A percentile compares a stretch with the other conserved stretches of the same genome.
Evolutionary conservation across 768 basidiomycete species (phyloP).

Genomic region (Tricholoma flavovirens): DNA sequence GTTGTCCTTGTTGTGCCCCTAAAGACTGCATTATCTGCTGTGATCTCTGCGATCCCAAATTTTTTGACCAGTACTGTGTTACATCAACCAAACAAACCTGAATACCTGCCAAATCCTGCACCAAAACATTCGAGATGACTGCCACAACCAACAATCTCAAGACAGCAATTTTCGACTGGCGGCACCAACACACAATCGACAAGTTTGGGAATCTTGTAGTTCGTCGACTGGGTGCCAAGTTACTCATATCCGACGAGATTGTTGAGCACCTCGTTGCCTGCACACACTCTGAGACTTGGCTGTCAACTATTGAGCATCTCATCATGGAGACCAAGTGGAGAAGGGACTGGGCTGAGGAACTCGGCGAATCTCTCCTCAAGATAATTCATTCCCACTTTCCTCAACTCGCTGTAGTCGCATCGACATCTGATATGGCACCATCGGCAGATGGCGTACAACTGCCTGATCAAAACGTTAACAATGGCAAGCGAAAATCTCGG

Average conservation of each 20-base stretch:
- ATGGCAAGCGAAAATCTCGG: not conserved
- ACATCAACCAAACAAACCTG: not conserved
- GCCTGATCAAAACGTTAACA: not conserved
- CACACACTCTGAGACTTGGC: not conserved
- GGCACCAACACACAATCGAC: not conserved
- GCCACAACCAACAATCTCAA: not conserved
- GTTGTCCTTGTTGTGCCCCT: constrained; percentile 6
- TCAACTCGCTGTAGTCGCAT: not conserved
- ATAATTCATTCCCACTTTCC: not conserved
- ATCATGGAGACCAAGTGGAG: not conserved
- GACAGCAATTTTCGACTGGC: no score
- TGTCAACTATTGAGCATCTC: not conserved
- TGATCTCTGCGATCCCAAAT: constrained; percentile 6
- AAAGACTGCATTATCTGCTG: constrained; percentile 1
- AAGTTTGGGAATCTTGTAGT: not conserved
- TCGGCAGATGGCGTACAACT: not conserved
- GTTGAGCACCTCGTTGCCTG: not conserved
- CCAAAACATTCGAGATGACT: not conserved
- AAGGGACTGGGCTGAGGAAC: not conserved
- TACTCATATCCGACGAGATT: not conserved
- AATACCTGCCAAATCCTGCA: not conserved
- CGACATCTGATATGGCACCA: not conserved
- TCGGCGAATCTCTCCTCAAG: not conserved
- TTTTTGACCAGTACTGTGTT: constrained; percentile 4
- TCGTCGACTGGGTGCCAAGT: not conserved